phyloP scores from a whole-genome alignment of 2,329 filamentous ascomycete species.

The Trichoderma sp. region DNA sequence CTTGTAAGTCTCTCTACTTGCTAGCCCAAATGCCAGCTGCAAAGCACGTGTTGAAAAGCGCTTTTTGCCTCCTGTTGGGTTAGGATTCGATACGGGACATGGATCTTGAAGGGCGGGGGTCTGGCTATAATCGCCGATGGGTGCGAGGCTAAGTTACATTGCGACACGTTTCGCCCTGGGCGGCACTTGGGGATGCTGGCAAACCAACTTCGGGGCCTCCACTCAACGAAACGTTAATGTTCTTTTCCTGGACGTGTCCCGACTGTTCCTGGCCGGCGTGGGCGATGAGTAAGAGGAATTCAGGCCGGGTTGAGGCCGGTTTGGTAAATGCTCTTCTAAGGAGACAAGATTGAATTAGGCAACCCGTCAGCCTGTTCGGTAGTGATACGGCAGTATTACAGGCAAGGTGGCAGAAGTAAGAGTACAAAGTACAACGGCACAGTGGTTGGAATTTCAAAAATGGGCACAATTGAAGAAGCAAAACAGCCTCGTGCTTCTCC shows the following conservation, averaged over 20 bases:
- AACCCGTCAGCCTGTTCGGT: not conserved
- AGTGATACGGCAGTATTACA: not conserved
- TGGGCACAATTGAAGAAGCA: not conserved
- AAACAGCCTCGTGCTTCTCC: not conserved
- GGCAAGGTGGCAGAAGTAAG: not conserved
- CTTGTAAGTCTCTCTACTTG: not conserved
- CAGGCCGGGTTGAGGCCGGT: not conserved
- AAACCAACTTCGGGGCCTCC: not conserved
- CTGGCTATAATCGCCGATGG: conserved; percentile 20
- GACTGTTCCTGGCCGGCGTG: not conserved
- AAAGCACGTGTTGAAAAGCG: conserved; percentile 8
- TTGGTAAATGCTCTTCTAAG: not conserved
- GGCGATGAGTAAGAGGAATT: not conserved
- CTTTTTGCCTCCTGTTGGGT: not conserved
- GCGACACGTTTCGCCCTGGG: conserved; percentile 22
- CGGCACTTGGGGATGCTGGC: conserved; percentile 1
- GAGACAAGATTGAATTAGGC: not conserved
- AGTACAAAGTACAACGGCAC: not conserved
- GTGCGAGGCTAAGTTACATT: conserved; percentile 15
- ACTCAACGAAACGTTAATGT: not conserved
- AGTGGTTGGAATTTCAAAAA: not conserved
- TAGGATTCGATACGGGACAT: not conserved
- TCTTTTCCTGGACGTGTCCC: not conserved
- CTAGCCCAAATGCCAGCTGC: not conserved
- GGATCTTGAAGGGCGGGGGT: conserved; percentile 5